Evolutionary conservation across 164 flowering plant genomes (phyloP), one percentile per base, ranked within the genome.

Genomic region (Tetrastigma voinierianum): DNA sequence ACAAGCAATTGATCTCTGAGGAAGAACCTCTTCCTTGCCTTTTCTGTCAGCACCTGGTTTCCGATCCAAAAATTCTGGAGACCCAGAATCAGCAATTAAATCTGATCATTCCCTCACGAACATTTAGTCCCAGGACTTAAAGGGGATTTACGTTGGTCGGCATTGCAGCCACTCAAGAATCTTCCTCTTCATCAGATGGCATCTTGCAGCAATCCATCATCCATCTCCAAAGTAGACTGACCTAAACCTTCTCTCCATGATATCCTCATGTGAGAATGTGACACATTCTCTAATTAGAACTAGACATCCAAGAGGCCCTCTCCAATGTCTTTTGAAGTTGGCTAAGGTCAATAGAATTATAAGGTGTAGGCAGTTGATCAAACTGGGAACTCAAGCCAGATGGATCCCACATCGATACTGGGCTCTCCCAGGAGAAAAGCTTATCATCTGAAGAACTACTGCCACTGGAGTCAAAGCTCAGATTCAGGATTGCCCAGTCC

Each of bases 201-300:
- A 85, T 63, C 86, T n/a, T 79, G 68, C 97, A 88, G 74, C 78
- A 80, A 80, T 90, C 95, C 59, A 78, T 90, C 92, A 67, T 91
- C 97, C 84, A 80, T 84, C 54, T 94, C 96, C 65, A 79, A 78
- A 14, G 74, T 81, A 73, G 79, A 75, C 82, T 85, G 2, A 66
- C 74, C n/a, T 51, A 88, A 59, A 16, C 86, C 92, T 64, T 93
- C 98, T 68, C 93, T 82, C 98, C 96, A 87, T 46, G 97, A 90
- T 72, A 90, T 81, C 66, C 85, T 81, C 80, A 83, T 64, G 16
- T 78, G 79, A 11, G 91, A 80, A 51, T 60, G 70, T 4, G 77
- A 70, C 46, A 70, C 62, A 70, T 73, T 71, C 17, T 71, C 83
- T 9, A 70, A 65, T 16, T 65, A 20, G 83, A 66, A 70, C 71